These are phyloP conservation scores for Trichosporon faecale DNA, from an alignment of 1,284 basidiomycete species.

Conservation along the genomic window DNA sequence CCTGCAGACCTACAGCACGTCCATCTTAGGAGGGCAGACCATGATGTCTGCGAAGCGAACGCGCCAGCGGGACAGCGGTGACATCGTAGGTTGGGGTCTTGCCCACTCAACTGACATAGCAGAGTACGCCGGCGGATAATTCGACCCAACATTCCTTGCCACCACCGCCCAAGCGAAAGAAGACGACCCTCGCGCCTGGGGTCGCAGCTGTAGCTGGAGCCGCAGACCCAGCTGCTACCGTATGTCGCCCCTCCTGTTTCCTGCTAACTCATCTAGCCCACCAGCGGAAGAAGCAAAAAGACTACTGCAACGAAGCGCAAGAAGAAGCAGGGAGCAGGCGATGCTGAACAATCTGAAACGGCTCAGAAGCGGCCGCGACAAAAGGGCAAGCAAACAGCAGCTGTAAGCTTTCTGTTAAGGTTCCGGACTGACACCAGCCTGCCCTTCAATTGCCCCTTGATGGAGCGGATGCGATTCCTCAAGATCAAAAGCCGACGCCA, in stretches of 20 bases:
- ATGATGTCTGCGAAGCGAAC: conserved; percentile 1
- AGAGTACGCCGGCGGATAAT: neutral
- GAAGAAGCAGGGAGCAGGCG: neutral
- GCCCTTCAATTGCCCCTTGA: neutral
- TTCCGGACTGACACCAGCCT: neutral
- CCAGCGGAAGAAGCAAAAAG: neutral
- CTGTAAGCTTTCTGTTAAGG: neutral
- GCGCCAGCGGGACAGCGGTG: neutral
- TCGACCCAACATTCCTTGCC: neutral
- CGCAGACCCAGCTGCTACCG: neutral
- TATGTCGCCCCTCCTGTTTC: neutral
- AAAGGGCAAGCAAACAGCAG: neutral
- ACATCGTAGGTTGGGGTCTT: neutral
- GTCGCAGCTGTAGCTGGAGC: neutral
- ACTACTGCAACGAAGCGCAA: neutral
- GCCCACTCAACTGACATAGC: neutral
- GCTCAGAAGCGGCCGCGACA: neutral
- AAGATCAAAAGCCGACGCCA: neutral
- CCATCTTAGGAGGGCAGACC: neutral
- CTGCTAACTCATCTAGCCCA: neutral
- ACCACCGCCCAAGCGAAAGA: neutral
- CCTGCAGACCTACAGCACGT: neutral
- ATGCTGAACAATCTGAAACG: neutral
- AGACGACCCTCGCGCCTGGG: too few species aligned
- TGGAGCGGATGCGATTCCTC: neutral